Evolutionary conservation across 805 yeast species (phyloP).

Genomic region (Schizosaccharomyces lindneri): DNA sequence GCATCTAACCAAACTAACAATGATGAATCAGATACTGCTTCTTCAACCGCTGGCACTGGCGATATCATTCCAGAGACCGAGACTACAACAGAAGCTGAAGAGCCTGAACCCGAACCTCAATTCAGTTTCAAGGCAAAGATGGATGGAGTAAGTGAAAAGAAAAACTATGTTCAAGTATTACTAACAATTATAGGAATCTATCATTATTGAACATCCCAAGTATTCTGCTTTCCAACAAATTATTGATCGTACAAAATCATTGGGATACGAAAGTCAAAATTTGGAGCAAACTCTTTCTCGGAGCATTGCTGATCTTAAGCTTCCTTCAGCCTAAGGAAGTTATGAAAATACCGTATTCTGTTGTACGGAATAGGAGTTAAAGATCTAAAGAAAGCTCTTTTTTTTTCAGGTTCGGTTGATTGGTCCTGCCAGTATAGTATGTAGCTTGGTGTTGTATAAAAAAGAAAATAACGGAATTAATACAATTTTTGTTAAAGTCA

Average conservation of each 20-base stretch:
- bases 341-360: neutral
- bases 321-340: neutral
- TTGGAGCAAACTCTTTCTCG: constrained; percentile 16
- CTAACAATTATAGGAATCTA: constrained; percentile 18
- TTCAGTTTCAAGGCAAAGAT: neutral
- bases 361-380: no score
- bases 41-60: neutral
- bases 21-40: neutral
- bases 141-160: neutral
- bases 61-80: neutral
- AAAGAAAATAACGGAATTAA: no score
- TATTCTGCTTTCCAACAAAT: constrained; percentile 41
- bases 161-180: neutral
- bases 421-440: no score
- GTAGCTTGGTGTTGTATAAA: no score
- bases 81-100: neutral
- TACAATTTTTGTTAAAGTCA: no score
- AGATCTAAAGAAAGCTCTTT: no score
- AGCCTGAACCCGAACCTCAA: neutral
- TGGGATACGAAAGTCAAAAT: constrained; percentile 33
- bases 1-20: neutral
- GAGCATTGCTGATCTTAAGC: neutral
- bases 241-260: constrained; percentile 40
- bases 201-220: constrained; percentile 29
- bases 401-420: no score